These are phyloP conservation scores for Arabidopsis arenosa DNA, from an alignment of 345 rosid genomes.

Conservation along the genomic window DNA sequence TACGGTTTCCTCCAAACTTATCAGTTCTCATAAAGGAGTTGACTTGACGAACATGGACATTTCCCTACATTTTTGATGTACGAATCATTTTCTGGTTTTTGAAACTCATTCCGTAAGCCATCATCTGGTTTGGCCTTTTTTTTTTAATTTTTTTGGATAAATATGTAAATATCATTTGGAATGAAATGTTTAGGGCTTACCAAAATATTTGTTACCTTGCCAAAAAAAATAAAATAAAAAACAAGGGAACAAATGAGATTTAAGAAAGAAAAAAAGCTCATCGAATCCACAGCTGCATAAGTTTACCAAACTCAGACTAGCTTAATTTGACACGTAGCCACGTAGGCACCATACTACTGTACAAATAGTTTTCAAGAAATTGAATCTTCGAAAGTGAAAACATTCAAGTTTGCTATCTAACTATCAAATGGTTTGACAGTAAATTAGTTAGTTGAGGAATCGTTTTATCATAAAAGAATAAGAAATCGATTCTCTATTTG, in stretches of 20 bases:
- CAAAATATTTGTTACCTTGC: too few relatives aligned
- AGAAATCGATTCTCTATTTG: too few relatives aligned
- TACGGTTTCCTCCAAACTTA: too few relatives aligned
- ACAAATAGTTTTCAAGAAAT: neutral
- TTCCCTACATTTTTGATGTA: neutral
- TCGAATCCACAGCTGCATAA: too few relatives aligned
- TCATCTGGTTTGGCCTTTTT: conserved; percentile 14
- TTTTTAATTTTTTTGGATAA: too few relatives aligned
- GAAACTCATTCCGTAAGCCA: conserved; percentile 1
- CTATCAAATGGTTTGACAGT: too few relatives aligned
- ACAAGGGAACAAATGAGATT: too few relatives aligned
- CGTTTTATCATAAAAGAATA: too few relatives aligned
- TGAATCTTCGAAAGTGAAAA: neutral
- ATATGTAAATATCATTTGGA: too few relatives aligned
- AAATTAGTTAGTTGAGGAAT: neutral
- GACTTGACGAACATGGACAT: conserved; percentile 21
- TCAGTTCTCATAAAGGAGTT: neutral
- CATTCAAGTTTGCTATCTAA: neutral
- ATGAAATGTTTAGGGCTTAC: too few relatives aligned
- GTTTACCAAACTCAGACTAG: neutral
- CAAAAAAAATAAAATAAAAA: too few relatives aligned
- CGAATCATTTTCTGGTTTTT: neutral
- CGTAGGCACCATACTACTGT: neutral
- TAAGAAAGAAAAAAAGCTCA: too few relatives aligned
- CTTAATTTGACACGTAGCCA: neutral